Evolutionary conservation across 169 alveolate genomes (phyloP).

Genomic region (Cryptosporidium sp.): DNA sequence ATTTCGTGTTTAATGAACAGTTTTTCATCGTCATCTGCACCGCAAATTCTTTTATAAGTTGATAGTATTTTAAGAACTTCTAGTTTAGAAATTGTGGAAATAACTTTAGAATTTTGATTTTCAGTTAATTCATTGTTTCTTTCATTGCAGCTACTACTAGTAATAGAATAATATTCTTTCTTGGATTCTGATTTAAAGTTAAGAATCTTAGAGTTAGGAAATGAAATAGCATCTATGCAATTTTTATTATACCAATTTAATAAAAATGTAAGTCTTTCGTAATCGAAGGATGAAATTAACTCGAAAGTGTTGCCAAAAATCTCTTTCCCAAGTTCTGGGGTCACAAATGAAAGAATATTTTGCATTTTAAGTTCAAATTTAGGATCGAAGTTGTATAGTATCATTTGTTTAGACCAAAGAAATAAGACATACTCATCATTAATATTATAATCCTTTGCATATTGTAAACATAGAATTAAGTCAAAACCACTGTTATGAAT

Average conservation of each 20-base stretch:
- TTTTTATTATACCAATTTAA: conserved; percentile 32
- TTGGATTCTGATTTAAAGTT: not conserved
- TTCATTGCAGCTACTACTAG: not conserved
- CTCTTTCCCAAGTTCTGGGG: conserved; percentile 40
- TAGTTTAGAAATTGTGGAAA: conserved; percentile 2
- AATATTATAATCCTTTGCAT: conserved; percentile 65
- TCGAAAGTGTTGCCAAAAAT: conserved; percentile 34
- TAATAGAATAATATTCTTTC: not conserved
- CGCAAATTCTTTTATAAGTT: conserved; percentile 27
- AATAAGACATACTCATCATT: conserved; percentile 50
- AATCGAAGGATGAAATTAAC: conserved; percentile 35
- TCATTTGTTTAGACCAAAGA: conserved; percentile 52
- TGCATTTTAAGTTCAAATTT: conserved; percentile 31
- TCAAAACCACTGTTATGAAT: conserved; percentile 42
- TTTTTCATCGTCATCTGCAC: conserved; percentile 39
- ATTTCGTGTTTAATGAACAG: conserved; percentile 19
- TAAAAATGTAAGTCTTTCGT: conserved; percentile 46
- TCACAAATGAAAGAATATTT: conserved; percentile 19
- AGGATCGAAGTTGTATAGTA: conserved; percentile 1
- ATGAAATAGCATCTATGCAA: not conserved
- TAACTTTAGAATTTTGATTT: not conserved
- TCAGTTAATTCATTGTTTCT: not conserved
- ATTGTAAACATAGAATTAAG: conserved; percentile 30
- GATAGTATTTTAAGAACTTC: conserved; percentile 25
- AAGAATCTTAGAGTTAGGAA: not conserved